Conservation (phyloP, 192 early-diverging fungal genomes). For the Coemansia sp. region DNA sequence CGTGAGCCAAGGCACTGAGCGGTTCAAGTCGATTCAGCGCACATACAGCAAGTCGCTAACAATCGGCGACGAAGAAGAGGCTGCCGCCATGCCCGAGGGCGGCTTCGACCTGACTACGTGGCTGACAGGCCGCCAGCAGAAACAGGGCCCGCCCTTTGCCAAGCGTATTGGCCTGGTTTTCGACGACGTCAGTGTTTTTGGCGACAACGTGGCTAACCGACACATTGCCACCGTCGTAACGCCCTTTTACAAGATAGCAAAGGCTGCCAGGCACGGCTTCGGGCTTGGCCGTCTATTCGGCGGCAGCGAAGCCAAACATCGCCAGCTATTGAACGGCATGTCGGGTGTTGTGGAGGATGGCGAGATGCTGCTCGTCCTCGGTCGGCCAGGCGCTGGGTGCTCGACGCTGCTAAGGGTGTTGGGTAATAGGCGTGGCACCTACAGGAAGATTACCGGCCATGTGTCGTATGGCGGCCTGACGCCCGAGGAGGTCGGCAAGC, state of each 20-base stretch:
- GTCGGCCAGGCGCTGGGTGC: slow-evolving; percentile 66
- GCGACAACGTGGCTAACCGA: slow-evolving; percentile 26
- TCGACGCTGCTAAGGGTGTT: slow-evolving; percentile 64
- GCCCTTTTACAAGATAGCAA: slow-evolving; percentile 35
- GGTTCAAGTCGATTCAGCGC: slow-evolving; percentile 46
- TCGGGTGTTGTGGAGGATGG: slow-evolving; percentile 70
- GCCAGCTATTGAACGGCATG: slow-evolving; percentile 56
- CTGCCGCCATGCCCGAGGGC: slow-evolving; percentile 2
- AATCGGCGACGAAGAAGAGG: slow-evolving; percentile 30
- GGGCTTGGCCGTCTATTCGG: slow-evolving; percentile 13
- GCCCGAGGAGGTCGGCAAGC: slow-evolving; percentile 55
- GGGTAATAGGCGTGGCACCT: slow-evolving; percentile 61
- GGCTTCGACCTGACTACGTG: slow-evolving; percentile 31
- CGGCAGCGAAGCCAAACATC: background rate
- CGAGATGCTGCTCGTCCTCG: slow-evolving; percentile 70
- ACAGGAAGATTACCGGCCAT: slow-evolving; percentile 54
- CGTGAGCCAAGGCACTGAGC: slow-evolving; percentile 27
- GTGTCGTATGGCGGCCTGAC: slow-evolving; percentile 70
- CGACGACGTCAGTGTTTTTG: slow-evolving; percentile 36
- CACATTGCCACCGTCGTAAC: slow-evolving; percentile 46
- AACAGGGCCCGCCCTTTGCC: slow-evolving; percentile 40
- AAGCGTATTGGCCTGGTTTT: slow-evolving; percentile 52
- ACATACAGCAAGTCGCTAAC: slow-evolving; percentile 35
- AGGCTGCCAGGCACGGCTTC: slow-evolving; percentile 18
- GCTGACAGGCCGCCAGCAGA: slow-evolving; percentile 33